Conservation (phyloP, 805 yeast species). For the Kazachstania viticola region DNA sequence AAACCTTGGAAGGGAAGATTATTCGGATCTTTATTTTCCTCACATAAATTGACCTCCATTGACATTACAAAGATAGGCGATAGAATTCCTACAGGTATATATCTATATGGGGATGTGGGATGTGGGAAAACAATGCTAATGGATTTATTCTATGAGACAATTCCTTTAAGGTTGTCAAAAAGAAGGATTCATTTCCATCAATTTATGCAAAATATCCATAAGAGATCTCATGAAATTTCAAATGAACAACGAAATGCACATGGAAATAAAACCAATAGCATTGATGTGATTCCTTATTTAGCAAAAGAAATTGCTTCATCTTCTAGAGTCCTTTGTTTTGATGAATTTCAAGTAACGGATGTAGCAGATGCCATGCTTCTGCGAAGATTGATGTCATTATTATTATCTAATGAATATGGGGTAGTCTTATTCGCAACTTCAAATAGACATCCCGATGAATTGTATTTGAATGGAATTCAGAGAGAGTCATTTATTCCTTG, state of each 20-base stretch:
- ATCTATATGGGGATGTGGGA: slow-evolving; percentile 94
- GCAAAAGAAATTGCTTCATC: slow-evolving; percentile 74
- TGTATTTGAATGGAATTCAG: slow-evolving; percentile 90
- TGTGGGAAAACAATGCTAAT: slow-evolving; percentile 97
- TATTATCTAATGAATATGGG: slow-evolving; percentile 69
- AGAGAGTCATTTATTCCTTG: slow-evolving; percentile 88
- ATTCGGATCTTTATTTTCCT: neutral
- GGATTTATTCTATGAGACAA: slow-evolving; percentile 84
- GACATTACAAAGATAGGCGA: slow-evolving; percentile 14
- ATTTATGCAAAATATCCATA: slow-evolving; percentile 90
- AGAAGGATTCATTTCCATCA: slow-evolving; percentile 88
- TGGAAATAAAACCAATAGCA: slow-evolving; percentile 1
- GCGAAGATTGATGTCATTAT: slow-evolving; percentile 55
- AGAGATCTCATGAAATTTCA: slow-evolving; percentile 69
- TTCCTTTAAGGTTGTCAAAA: slow-evolving; percentile 69
- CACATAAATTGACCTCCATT: too few relatives aligned
- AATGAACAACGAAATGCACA: slow-evolving; percentile 31
- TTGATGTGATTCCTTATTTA: slow-evolving; percentile 72
- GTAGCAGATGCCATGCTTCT: slow-evolving; percentile 97
- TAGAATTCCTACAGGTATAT: slow-evolving; percentile 66
- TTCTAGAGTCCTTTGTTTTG: slow-evolving; percentile 79
- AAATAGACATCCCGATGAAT: slow-evolving; percentile 87
- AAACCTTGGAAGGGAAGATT: too few relatives aligned
- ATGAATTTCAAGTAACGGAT: slow-evolving; percentile 96
- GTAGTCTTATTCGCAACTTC: slow-evolving; percentile 87